phyloP scores from a whole-genome alignment of 2,329 filamentous ascomycete genomes.

The Calycina herbarum region DNA sequence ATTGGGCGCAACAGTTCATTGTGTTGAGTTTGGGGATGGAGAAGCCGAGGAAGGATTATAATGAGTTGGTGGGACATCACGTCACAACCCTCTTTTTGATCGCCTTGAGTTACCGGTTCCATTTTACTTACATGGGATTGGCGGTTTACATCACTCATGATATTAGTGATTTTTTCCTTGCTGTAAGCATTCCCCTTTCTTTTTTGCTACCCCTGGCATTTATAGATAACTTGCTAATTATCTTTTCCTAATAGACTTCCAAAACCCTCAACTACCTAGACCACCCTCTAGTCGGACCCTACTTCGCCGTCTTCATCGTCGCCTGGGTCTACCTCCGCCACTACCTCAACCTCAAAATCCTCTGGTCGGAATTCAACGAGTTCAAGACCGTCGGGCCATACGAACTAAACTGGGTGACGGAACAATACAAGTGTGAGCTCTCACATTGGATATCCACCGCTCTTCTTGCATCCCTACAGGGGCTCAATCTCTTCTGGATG shows the following conservation, averaged over 20 bases:
- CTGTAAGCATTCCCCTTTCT: slow-evolving; percentile 55
- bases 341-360: slow-evolving; percentile 75
- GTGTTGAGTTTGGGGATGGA: slow-evolving; percentile 86
- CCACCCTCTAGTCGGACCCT: slow-evolving; percentile 71
- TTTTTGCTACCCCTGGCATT: not conserved
- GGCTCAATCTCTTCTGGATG: slow-evolving; percentile 80
- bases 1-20: slow-evolving; percentile 93
- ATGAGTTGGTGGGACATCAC: slow-evolving; percentile 87
- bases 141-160: slow-evolving; percentile 94
- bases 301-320: slow-evolving; percentile 79
- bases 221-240: not conserved
- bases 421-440: slow-evolving; percentile 76
- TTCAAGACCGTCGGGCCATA: slow-evolving; percentile 74
- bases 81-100: slow-evolving; percentile 85
- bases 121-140: slow-evolving; percentile 92
- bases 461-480: slow-evolving; percentile 68
- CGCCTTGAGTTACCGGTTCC: slow-evolving; percentile 85
- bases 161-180: slow-evolving; percentile 92
- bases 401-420: slow-evolving; percentile 71
- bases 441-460: slow-evolving; percentile 65
- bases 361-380: slow-evolving; percentile 73
- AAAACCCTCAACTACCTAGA: slow-evolving; percentile 92
- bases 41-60: slow-evolving; percentile 92
- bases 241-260: slow-evolving; percentile 60
- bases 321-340: slow-evolving; percentile 90